A percentile compares a stretch with the other conserved stretches of the same genome.
phyloP scores from a whole-genome alignment of 306 rosid genomes.

The Prunus mongolica region DNA sequence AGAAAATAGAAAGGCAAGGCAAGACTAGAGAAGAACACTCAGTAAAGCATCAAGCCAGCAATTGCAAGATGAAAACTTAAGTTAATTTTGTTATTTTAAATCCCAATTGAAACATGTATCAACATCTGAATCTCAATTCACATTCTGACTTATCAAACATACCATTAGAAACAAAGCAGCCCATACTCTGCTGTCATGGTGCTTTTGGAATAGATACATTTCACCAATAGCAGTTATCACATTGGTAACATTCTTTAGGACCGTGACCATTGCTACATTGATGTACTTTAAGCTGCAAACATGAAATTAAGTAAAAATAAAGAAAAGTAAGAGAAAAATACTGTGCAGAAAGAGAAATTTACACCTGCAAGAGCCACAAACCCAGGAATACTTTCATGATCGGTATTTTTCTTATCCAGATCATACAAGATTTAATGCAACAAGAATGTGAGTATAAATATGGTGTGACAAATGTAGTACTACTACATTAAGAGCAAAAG shows the following conservation, averaged over 20 bases:
- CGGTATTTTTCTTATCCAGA: not conserved
- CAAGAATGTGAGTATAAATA: not conserved
- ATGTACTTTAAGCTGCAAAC: slow-evolving; percentile 93
- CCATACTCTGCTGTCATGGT: slow-evolving; percentile 87
- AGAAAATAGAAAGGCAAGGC: not conserved
- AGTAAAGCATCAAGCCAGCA: slow-evolving; percentile 8
- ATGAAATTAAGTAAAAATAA: slow-evolving; percentile 15
- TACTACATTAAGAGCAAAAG: not conserved
- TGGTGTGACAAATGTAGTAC: not conserved
- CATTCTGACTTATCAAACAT: slow-evolving; percentile 24
- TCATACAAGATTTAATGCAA: not conserved
- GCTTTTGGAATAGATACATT: slow-evolving; percentile 88
- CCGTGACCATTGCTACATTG: slow-evolving; percentile 98
- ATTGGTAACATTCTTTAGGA: slow-evolving; percentile 94
- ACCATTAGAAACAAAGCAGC: slow-evolving; percentile 95
- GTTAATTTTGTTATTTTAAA: slow-evolving; percentile 14
- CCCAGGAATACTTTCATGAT: not conserved
- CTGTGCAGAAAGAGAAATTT: not conserved
- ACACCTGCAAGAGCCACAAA: not conserved
- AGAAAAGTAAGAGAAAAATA: not conserved
- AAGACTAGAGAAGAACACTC: not conserved
- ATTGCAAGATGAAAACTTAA: slow-evolving; percentile 1
- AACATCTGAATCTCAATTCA: slow-evolving; percentile 19
- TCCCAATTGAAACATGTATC: not conserved
- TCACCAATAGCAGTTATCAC: slow-evolving; percentile 97